Evolutionary conservation across 352 stramenopile species (phyloP).

Genomic region (Phytophthora niederhauseri): DNA sequence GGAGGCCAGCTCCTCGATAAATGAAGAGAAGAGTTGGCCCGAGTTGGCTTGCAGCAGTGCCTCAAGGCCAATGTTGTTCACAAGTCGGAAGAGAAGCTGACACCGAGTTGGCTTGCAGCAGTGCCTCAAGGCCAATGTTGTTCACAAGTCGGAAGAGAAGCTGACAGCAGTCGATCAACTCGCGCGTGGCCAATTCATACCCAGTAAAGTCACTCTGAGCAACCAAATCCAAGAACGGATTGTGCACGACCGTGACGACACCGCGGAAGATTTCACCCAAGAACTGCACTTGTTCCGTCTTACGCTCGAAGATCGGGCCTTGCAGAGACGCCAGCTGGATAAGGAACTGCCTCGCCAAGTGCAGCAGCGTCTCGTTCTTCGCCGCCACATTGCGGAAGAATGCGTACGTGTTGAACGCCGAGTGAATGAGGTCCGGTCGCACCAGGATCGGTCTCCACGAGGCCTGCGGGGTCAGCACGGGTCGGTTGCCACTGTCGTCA

Average conservation of each 20-base stretch:
- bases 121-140: conserved; percentile 68
- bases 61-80: conserved; percentile 76
- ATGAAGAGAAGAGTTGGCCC: conserved; percentile 53
- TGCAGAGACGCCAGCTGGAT: conserved; percentile 81
- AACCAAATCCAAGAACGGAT: conserved; percentile 79
- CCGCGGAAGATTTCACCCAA: conserved; percentile 72
- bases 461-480: conserved; percentile 60
- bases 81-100: conserved; percentile 76
- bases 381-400: conserved; percentile 74
- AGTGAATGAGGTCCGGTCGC: conserved; percentile 77
- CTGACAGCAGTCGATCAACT: conserved; percentile 88
- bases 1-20: conserved; percentile 74
- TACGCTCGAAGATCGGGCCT: conserved; percentile 70
- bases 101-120: conserved; percentile 54
- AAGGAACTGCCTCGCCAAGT: conserved; percentile 79
- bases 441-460: conserved; percentile 77
- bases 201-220: conserved; percentile 61
- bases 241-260: conserved; percentile 65
- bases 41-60: conserved; percentile 46
- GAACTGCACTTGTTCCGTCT: conserved; percentile 69
- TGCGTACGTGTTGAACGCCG: conserved; percentile 87
- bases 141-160: conserved; percentile 78
- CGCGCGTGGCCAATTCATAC: conserved; percentile 73
- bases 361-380: conserved; percentile 75
- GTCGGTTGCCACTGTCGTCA: conserved; percentile 36